Base-by-base conservation (phyloP, 345 rosid species). In the Brassica napus region DNA sequence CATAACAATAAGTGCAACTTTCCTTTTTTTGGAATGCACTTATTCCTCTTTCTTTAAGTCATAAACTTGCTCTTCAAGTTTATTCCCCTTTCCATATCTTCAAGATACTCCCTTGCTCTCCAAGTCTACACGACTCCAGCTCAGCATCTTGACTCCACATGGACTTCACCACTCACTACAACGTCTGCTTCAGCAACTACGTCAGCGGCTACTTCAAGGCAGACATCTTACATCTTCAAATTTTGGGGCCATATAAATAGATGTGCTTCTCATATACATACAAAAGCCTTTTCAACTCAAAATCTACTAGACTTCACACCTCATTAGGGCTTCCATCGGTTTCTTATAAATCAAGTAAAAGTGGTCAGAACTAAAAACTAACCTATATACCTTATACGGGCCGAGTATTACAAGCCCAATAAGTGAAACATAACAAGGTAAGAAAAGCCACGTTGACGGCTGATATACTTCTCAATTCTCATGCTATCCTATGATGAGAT, bases 401-500 rank as follows among this genome's bases (percentile, higher is more conserved):
- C 52, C 9, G 30, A 35, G 15, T 39, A 14, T 72, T 0, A 59
- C 0, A 42, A 60, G 77, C 62, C 77, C 47, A 47, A 26, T 72
- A 24, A 44, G 4, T 0, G 21, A 73, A 72, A 23, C 2, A 39
- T 24, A n/a, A 59, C 9, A 52, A 18, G 6, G 55, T 72, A 35
- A 67, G 59, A 8, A n/a, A 58, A n/a, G 14, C n/a, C 24, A 72
- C 68, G 76, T 72, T 37, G 59, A 72, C 76, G 68, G 24, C 67
- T 59, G 54, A 23, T 32, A 37, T 37, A 23, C 2, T 35, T 59
- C 55, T 14, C 1, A 23, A 0, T 35, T 59, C 55, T 14, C 1
- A 28, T 37, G 75, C 4, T 31, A 37, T 5, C 26, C 31, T 10
- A 49, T 69, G 42, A 49, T 69, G 42, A 69, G 49, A 32, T 32